phyloP scores from a whole-genome alignment of 345 rosid species.

The Raphanus sativus region DNA sequence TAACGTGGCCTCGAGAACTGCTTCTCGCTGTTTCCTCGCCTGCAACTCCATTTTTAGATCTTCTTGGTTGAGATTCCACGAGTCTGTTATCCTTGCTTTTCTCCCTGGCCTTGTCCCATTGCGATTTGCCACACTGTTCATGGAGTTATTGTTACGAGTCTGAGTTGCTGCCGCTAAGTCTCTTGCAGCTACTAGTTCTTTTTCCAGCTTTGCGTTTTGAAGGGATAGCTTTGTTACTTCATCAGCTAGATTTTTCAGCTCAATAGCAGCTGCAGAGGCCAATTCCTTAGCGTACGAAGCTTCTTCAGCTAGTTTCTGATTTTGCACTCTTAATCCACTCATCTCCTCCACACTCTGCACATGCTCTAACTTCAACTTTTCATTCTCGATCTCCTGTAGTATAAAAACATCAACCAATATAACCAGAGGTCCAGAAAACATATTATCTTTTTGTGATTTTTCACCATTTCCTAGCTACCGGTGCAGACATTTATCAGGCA shows the following conservation, averaged over 20 bases:
- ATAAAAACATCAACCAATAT: conserved; percentile 1
- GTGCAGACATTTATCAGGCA: conserved; percentile 5
- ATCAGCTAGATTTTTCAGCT: conserved; percentile 85
- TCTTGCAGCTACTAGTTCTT: conserved; percentile 66
- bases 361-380: conserved; percentile 69
- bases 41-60: conserved; percentile 81
- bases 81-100: conserved; percentile 65
- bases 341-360: conserved; percentile 79
- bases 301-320: conserved; percentile 87
- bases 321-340: conserved; percentile 73
- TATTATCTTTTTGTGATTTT: not conserved
- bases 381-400: conserved; percentile 74
- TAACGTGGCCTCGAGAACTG: conserved; percentile 74
- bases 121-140: conserved; percentile 52
- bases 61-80: conserved; percentile 76
- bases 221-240: conserved; percentile 86
- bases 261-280: conserved; percentile 99
- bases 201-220: conserved; percentile 79
- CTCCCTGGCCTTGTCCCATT: conserved; percentile 70
- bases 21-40: conserved; percentile 83
- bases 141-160: conserved; percentile 54
- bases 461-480: not conserved
- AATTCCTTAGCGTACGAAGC: conserved; percentile 92
- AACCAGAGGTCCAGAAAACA: not conserved
- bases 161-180: conserved; percentile 50